Conservation (phyloP, 108 stramenopile genomes). For the Schizochytrium sp. region DNA sequence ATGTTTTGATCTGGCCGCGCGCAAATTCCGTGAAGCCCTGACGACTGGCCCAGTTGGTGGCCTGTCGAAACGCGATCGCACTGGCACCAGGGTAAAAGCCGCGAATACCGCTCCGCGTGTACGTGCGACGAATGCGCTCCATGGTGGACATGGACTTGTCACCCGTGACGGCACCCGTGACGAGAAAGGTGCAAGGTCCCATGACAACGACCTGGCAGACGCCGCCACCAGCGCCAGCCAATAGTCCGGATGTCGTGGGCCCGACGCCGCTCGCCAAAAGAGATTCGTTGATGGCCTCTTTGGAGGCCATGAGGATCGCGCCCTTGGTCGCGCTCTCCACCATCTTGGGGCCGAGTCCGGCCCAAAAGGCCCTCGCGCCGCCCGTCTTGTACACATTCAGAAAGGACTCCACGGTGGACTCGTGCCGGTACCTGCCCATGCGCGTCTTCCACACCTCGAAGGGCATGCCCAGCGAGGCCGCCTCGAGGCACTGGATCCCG, state of each 20-base stretch:
- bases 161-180: slow-evolving; percentile 27
- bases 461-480: slow-evolving; percentile 24
- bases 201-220: slow-evolving; percentile 23
- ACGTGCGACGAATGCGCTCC: background rate
- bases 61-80: slow-evolving; percentile 32
- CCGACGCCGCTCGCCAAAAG: background rate
- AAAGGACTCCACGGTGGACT: slow-evolving; percentile 20
- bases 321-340: slow-evolving; percentile 29
- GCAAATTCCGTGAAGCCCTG: slow-evolving; percentile 32
- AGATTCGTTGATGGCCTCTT: slow-evolving; percentile 3
- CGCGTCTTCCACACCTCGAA: slow-evolving; percentile 39
- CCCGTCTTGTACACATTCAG: slow-evolving; percentile 16
- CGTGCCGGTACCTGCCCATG: slow-evolving; percentile 27
- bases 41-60: slow-evolving; percentile 36
- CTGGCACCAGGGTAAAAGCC: slow-evolving; percentile 31
- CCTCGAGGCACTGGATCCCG: slow-evolving; percentile 17
- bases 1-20: slow-evolving; percentile 1
- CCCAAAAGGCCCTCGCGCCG: slow-evolving; percentile 24
- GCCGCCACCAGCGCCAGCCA: slow-evolving; percentile 27
- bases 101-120: background rate
- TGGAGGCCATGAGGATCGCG: slow-evolving; percentile 21
- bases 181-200: slow-evolving; percentile 32
- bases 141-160: background rate
- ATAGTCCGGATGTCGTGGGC: slow-evolving; percentile 8
- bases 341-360: slow-evolving; percentile 14